Evolutionary conservation across 345 rosid genomes (phyloP).

Genomic region (Lepidium sativum): DNA sequence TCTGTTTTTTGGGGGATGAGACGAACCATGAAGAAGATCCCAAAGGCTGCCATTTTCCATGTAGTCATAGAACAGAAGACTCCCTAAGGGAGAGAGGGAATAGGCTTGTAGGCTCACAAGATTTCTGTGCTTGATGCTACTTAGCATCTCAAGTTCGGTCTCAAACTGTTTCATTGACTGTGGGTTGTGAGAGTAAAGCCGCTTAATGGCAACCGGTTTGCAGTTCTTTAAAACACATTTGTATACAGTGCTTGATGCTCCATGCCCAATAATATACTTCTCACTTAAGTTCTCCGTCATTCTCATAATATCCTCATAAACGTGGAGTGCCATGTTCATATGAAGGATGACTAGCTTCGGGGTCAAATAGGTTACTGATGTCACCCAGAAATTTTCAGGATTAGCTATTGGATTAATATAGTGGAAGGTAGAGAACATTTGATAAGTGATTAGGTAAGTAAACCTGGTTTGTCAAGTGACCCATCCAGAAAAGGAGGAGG

Average conservation of each 20-base stretch:
- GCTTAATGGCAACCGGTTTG: constrained; percentile 91
- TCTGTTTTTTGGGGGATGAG: background rate
- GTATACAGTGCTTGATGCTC: constrained; percentile 93
- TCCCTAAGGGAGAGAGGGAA: constrained; percentile 68
- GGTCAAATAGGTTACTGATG: constrained; percentile 54
- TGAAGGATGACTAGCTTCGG: constrained; percentile 88
- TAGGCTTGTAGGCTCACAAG: constrained; percentile 89
- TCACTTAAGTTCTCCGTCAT: constrained; percentile 95
- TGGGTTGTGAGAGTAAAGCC: constrained; percentile 76
- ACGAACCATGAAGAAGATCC: constrained; percentile 89
- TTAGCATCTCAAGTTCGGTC: constrained; percentile 82
- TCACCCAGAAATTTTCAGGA: background rate
- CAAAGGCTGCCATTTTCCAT: constrained; percentile 99
- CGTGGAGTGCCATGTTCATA: constrained; percentile 98
- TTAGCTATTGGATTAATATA: constrained; percentile 2
- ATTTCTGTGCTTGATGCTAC: constrained; percentile 90
- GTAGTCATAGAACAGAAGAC: constrained; percentile 91
- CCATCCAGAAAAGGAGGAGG: constrained; percentile 58
- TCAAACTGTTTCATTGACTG: constrained; percentile 81
- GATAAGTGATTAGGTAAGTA: background rate
- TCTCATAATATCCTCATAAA: constrained; percentile 95
- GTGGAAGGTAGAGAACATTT: background rate
- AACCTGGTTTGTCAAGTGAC: constrained; percentile 87
- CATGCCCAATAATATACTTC: constrained; percentile 78
- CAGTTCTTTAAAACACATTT: constrained; percentile 91